These are phyloP conservation scores for Mycocentrospora acerina DNA, from an alignment of 2,329 filamentous ascomycete species.

Conservation along the genomic window DNA sequence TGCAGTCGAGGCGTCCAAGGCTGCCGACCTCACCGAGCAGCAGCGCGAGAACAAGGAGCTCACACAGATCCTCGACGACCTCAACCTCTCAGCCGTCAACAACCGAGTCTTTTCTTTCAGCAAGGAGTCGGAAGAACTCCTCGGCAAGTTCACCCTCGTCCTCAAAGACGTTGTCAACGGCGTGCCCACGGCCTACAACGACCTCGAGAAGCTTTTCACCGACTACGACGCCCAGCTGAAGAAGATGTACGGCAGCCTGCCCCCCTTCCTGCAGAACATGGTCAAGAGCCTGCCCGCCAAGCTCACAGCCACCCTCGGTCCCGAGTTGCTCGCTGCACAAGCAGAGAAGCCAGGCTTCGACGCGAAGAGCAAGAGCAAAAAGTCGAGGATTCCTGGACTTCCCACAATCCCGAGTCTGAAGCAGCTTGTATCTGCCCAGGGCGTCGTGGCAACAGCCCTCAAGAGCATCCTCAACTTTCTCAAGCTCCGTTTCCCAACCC, in stretches of 20 bases:
- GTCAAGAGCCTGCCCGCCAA: slow-evolving; percentile 83
- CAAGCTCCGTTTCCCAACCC: slow-evolving; percentile 83
- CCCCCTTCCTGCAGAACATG: slow-evolving; percentile 78
- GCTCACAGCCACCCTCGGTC: slow-evolving; percentile 72
- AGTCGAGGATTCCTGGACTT: slow-evolving; percentile 62
- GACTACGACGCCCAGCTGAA: slow-evolving; percentile 66
- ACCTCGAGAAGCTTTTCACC: slow-evolving; percentile 71
- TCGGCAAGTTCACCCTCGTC: slow-evolving; percentile 82
- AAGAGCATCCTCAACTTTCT: slow-evolving; percentile 89
- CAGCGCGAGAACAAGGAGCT: slow-evolving; percentile 71
- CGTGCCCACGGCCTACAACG: slow-evolving; percentile 88
- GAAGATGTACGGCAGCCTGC: slow-evolving; percentile 67
- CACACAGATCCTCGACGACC: slow-evolving; percentile 73
- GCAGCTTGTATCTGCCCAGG: slow-evolving; percentile 80
- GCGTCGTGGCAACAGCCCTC: slow-evolving; percentile 80
- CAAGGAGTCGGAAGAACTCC: slow-evolving; percentile 78
- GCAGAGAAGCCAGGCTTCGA: slow-evolving; percentile 64
- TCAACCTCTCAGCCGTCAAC: slow-evolving; percentile 81
- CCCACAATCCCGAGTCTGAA: slow-evolving; percentile 67
- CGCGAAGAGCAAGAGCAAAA: slow-evolving; percentile 35
- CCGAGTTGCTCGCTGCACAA: slow-evolving; percentile 78
- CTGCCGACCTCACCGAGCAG: slow-evolving; percentile 38
- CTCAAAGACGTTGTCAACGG: slow-evolving; percentile 92
- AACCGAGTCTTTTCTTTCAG: slow-evolving; percentile 83
- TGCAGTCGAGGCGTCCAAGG: slow-evolving; percentile 36